These are phyloP conservation scores for Dendrobium huoshanense DNA, from an alignment of 106 monocot genomes.

Conservation along the genomic window DNA sequence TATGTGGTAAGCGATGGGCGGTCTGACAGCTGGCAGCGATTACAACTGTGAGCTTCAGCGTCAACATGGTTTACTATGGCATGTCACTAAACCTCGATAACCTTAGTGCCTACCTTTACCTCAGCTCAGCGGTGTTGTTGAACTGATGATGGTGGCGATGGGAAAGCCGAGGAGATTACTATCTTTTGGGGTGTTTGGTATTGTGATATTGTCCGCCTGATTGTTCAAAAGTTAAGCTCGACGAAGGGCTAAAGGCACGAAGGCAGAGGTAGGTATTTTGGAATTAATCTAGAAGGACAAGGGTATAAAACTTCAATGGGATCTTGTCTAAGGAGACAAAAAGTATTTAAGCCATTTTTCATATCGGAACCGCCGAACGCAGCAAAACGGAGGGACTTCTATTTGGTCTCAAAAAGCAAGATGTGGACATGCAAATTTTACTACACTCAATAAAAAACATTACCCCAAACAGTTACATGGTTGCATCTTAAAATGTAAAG, in stretches of 20 bases:
- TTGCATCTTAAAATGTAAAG: too few species aligned
- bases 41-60: conserved; percentile 5
- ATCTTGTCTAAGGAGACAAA: too few species aligned
- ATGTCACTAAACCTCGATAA: conserved; percentile 62
- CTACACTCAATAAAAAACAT: too few species aligned
- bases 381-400: too few species aligned
- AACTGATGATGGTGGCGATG: conserved; percentile 20
- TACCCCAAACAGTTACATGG: too few species aligned
- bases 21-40: background rate
- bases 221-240: conserved; percentile 1
- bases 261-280: conserved; percentile 14
- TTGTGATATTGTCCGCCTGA: conserved; percentile 7
- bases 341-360: too few species aligned
- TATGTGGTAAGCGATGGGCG: conserved; percentile 16
- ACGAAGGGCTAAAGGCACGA: conserved; percentile 13
- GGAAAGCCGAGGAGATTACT: conserved; percentile 11
- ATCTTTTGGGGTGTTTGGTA: conserved; percentile 25
- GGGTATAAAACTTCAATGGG: too few species aligned
- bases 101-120: conserved; percentile 53
- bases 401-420: too few species aligned
- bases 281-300: too few species aligned
- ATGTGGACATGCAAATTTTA: too few species aligned
- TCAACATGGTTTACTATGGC: conserved; percentile 77
- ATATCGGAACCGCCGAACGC: too few species aligned
- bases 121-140: conserved; percentile 27